Percentiles rank a stretch among this genome's conserved stretches.
These are phyloP conservation scores for Phialophora chinensis DNA, from an alignment of 2,329 filamentous ascomycete genomes.

Conservation along the genomic window DNA sequence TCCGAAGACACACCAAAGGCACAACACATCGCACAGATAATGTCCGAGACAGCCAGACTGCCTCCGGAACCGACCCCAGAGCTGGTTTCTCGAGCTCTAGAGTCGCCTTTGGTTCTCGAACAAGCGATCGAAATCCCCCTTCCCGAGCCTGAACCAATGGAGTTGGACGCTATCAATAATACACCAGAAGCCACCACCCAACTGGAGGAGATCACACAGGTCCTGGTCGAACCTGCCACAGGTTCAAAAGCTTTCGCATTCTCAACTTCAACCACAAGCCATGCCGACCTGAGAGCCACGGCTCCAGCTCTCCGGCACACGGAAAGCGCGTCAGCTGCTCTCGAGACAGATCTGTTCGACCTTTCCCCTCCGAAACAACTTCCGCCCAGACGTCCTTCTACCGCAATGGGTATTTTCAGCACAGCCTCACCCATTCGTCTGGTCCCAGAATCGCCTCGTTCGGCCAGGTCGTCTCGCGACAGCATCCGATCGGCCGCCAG, in stretches of 20 bases:
- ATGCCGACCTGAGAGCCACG: slow-evolving; percentile 11
- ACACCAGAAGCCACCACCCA: slow-evolving; percentile 36
- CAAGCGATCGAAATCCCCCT: slow-evolving; percentile 36
- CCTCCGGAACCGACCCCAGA: slow-evolving; percentile 28
- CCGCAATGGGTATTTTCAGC: slow-evolving; percentile 37
- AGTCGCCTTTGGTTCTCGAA: slow-evolving; percentile 28
- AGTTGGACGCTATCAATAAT: slow-evolving; percentile 26
- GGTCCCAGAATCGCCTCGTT: slow-evolving; percentile 37
- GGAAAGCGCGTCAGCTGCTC: slow-evolving; percentile 22
- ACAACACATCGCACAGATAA: neutral
- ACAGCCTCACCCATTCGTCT: slow-evolving; percentile 37
- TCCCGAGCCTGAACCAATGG: slow-evolving; percentile 33
- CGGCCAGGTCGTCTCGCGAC: slow-evolving; percentile 18
- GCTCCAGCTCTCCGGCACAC: slow-evolving; percentile 24
- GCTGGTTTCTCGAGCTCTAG: neutral
- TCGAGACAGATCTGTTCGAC: slow-evolving; percentile 38
- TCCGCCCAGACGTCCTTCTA: slow-evolving; percentile 37
- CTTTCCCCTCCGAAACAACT: slow-evolving; percentile 37
- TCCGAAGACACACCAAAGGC: neutral
- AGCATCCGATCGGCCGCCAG: slow-evolving; percentile 4
- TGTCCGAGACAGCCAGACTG: slow-evolving; percentile 6
- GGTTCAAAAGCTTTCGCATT: slow-evolving; percentile 35
- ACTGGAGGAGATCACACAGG: slow-evolving; percentile 40
- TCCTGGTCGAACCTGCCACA: slow-evolving; percentile 37
- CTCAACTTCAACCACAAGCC: slow-evolving; percentile 36